Evolutionary conservation across 1,284 basidiomycete species (phyloP).

Genomic region (Apiotrichum sp.): DNA sequence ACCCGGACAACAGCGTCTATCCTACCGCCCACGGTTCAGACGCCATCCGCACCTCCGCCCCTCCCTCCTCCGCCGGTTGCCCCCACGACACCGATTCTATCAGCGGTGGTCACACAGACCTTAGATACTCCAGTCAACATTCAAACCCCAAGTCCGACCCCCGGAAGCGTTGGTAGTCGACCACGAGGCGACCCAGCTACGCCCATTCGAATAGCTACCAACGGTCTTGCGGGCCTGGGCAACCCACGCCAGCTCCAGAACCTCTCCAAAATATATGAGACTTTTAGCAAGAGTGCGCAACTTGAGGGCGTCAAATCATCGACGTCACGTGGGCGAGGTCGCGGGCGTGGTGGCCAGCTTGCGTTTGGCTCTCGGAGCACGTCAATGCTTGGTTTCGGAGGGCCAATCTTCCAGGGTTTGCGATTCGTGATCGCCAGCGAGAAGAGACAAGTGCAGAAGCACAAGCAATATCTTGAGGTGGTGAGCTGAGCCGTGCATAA

Average conservation of each 20-base stretch:
- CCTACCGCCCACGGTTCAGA: slow-evolving; percentile 5
- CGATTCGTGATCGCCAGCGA: slow-evolving; percentile 34
- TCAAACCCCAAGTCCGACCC: slow-evolving; percentile 7
- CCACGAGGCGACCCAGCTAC: slow-evolving; percentile 26
- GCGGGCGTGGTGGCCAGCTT: slow-evolving; percentile 3
- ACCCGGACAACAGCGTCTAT: neutral
- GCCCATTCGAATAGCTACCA: slow-evolving; percentile 24
- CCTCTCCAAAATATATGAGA: slow-evolving; percentile 28
- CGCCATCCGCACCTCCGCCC: slow-evolving; percentile 1
- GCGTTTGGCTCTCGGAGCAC: neutral
- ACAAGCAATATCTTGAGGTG: slow-evolving; percentile 27
- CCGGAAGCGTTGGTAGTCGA: slow-evolving; percentile 16
- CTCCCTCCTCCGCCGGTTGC: slow-evolving; percentile 1
- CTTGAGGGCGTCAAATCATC: neutral
- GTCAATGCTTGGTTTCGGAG: slow-evolving; percentile 12
- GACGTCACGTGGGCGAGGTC: neutral
- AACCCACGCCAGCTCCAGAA: slow-evolving; percentile 26
- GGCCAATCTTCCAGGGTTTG: slow-evolving; percentile 29
- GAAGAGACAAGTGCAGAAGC: slow-evolving; percentile 18
- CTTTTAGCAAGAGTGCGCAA: slow-evolving; percentile 14
- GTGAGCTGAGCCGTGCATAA: slow-evolving; percentile 30
- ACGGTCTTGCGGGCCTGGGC: neutral
- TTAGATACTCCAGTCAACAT: slow-evolving; percentile 9
- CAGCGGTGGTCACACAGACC: neutral
- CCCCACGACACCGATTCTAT: too few species aligned